Evolutionary conservation across 495 filamentous ascomycete genomes (phyloP).

Genomic region (Xylaria curta): DNA sequence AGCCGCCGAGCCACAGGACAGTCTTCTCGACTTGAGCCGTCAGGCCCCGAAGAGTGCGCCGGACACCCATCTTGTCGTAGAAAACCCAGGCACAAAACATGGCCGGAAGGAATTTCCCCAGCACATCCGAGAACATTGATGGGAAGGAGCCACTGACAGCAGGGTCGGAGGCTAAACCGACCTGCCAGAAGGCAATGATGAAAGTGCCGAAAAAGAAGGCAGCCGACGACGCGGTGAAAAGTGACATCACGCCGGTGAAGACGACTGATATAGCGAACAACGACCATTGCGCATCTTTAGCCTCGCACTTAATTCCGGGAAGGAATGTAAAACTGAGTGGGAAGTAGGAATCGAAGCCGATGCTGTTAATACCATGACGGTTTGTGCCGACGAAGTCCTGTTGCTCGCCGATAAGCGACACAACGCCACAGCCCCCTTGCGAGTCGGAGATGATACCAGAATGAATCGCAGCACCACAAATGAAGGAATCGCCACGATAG

Average conservation of each 20-base stretch:
- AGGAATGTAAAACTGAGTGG: constrained; percentile 76
- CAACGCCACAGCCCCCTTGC: constrained; percentile 78
- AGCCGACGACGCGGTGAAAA: constrained; percentile 71
- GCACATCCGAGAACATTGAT: constrained; percentile 67
- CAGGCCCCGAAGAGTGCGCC: constrained; percentile 59
- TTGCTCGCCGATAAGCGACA: constrained; percentile 69
- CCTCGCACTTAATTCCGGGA: constrained; percentile 55
- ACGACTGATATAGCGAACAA: constrained; percentile 74
- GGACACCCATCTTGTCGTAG: constrained; percentile 69
- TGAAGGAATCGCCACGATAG: constrained; percentile 84
- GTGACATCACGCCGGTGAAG: constrained; percentile 68
- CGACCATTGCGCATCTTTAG: constrained; percentile 73
- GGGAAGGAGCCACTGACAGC: constrained; percentile 60
- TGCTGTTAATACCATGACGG: constrained; percentile 69
- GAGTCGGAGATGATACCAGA: constrained; percentile 71
- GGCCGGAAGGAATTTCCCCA: constrained; percentile 79
- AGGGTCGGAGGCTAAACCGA: constrained; percentile 79
- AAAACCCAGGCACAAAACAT: constrained; percentile 77
- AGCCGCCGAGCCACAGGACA: constrained; percentile 73
- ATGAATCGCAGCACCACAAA: constrained; percentile 83
- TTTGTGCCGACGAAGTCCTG: constrained; percentile 65
- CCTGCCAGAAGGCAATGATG: constrained; percentile 75
- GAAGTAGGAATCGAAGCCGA: constrained; percentile 76
- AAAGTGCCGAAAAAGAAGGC: constrained; percentile 78
- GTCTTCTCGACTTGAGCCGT: constrained; percentile 74